Conservation (phyloP, 2,329 filamentous ascomycete genomes). For the Sporothrix brunneoviolacea region DNA sequence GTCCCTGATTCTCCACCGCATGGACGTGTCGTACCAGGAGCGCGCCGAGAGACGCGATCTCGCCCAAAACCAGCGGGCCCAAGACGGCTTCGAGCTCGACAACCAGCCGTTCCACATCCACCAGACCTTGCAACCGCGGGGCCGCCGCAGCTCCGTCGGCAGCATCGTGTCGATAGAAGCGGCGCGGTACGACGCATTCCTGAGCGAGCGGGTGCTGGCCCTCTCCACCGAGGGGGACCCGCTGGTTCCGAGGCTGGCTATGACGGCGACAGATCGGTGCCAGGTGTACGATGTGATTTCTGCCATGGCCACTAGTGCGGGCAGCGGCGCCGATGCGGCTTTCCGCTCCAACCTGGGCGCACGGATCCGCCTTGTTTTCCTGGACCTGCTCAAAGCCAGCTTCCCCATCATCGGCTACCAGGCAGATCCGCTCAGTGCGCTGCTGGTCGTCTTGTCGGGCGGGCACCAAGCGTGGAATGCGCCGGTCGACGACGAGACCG, state of each 20-base stretch:
- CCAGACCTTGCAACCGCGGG: slow-evolving; percentile 24
- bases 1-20: slow-evolving; percentile 66
- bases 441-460: slow-evolving; percentile 57
- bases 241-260: slow-evolving; percentile 45
- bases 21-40: slow-evolving; percentile 57
- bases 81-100: slow-evolving; percentile 49
- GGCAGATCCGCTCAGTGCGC: slow-evolving; percentile 59
- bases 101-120: slow-evolving; percentile 22
- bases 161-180: slow-evolving; percentile 58
- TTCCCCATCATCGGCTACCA: slow-evolving; percentile 65
- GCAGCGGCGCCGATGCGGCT: slow-evolving; percentile 38
- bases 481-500: slow-evolving; percentile 32
- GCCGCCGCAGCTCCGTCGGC: slow-evolving; percentile 52
- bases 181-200: slow-evolving; percentile 52
- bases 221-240: slow-evolving; percentile 38
- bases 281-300: slow-evolving; percentile 48
- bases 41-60: slow-evolving; percentile 56
- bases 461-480: slow-evolving; percentile 49
- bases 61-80: slow-evolving; percentile 51
- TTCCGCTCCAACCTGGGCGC: slow-evolving; percentile 52
- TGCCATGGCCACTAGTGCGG: slow-evolving; percentile 42
- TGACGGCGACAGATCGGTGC: slow-evolving; percentile 41
- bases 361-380: slow-evolving; percentile 56
- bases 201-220: slow-evolving; percentile 42
- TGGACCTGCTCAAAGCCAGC: slow-evolving; percentile 64